A percentile compares a stretch with the other conserved stretches of the same genome.
Conservation (phyloP, 2,329 filamentous ascomycete genomes). For the Venturiaceae sp. region DNA sequence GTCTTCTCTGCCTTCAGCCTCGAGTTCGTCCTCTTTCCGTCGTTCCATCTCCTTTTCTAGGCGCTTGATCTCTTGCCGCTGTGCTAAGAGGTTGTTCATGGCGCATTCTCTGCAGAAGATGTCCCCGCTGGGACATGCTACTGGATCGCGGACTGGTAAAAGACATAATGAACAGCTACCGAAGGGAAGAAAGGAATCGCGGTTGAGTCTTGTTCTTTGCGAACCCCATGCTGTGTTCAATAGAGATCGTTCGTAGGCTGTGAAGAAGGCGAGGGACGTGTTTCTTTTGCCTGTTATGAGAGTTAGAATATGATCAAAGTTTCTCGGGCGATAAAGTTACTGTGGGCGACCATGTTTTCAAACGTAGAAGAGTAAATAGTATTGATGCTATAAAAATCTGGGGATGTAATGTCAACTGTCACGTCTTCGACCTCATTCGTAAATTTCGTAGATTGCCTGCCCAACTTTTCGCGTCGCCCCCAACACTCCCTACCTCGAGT, state of each 20-base stretch:
- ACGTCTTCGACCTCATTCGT: background rate
- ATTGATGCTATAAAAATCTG: too few species aligned
- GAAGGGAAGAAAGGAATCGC: constrained; percentile 89
- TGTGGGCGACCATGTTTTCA: constrained; percentile 3
- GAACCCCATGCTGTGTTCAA: constrained; percentile 76
- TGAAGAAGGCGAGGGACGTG: constrained; percentile 88
- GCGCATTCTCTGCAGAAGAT: constrained; percentile 95
- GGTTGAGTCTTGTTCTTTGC: constrained; percentile 71
- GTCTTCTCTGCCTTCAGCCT: constrained; percentile 50
- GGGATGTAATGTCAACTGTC: background rate
- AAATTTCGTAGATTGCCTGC: background rate
- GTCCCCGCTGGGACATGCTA: constrained; percentile 74
- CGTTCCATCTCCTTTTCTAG: constrained; percentile 57
- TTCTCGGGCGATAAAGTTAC: background rate
- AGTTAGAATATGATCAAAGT: background rate
- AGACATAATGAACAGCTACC: constrained; percentile 84
- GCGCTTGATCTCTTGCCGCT: constrained; percentile 85
- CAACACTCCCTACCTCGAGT: background rate
- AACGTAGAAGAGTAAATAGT: background rate
- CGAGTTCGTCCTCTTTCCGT: constrained; percentile 51
- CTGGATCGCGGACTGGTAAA: constrained; percentile 68
- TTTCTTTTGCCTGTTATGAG: constrained; percentile 56
- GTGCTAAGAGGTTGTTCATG: constrained; percentile 78
- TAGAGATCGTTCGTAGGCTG: constrained; percentile 75
- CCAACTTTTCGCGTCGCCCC: background rate